Percentiles rank a stretch among this genome's conserved stretches.
phyloP scores from a whole-genome alignment of 495 filamentous ascomycete genomes.

The Penicillium pulvis region DNA sequence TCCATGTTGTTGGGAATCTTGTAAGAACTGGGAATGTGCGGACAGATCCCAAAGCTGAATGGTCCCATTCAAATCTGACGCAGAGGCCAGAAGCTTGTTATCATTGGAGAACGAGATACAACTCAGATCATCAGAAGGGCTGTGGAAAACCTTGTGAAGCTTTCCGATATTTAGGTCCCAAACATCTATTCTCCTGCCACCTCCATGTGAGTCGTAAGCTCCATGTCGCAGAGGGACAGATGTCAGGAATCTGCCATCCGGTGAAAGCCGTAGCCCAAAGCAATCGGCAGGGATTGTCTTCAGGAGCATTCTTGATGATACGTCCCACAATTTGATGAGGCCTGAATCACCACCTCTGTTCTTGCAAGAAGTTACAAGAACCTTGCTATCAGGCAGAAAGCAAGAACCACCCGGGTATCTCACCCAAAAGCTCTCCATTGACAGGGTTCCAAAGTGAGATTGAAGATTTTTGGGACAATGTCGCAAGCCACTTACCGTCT shows the following conservation, averaged over 20 bases:
- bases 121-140: not conserved
- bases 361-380: not conserved
- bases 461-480: not conserved
- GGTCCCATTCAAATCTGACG: not conserved
- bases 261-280: not conserved
- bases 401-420: not conserved
- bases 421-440: not conserved
- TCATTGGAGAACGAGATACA: not conserved
- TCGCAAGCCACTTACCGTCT: not conserved
- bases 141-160: not conserved
- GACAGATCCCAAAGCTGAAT: not conserved
- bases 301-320: not conserved
- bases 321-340: not conserved
- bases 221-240: not conserved
- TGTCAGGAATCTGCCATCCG: not conserved
- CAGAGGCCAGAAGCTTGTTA: not conserved
- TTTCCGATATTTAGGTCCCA: not conserved
- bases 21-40: not conserved
- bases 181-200: not conserved
- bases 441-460: not conserved
- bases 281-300: not conserved
- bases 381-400: not conserved
- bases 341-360: not conserved
- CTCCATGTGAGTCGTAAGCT: not conserved
- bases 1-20: not conserved